These are phyloP conservation scores for Giardia muris DNA, from an alignment of 208 protist genomes.

Conservation along the genomic window DNA sequence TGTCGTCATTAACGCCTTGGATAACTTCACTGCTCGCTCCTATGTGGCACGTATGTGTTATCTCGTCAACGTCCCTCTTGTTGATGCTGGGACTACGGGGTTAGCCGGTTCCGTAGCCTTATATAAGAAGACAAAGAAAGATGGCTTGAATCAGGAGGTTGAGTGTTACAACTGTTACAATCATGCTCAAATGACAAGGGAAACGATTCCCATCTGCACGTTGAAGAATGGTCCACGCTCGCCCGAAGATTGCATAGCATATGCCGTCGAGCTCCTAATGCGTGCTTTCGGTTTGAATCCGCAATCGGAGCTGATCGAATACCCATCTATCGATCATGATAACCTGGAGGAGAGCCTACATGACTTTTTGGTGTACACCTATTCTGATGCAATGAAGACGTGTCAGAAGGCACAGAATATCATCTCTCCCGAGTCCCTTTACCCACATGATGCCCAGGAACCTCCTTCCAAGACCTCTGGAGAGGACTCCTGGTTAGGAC, in stretches of 20 bases:
- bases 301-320: not conserved
- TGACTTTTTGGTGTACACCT: not conserved
- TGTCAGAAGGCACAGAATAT: not conserved
- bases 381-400: not conserved
- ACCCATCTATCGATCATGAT: not conserved
- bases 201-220: not conserved
- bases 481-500: too few relatives aligned
- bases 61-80: not conserved
- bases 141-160: not conserved
- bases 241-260: not conserved
- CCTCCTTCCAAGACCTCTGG: too few relatives aligned
- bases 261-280: not conserved
- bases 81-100: not conserved
- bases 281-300: not conserved
- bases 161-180: constrained; percentile 4
- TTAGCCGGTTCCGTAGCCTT: not conserved
- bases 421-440: not conserved
- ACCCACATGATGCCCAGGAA: not conserved
- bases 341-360: not conserved
- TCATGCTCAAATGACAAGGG: not conserved
- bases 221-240: not conserved
- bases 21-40: not conserved
- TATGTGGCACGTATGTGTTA: not conserved
- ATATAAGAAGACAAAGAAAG: not conserved
- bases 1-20: not conserved